Evolutionary conservation across 1,139 yeast species (phyloP), one percentile per base, ranked within the genome.

Genomic region (Yamadazyma conglobata): DNA sequence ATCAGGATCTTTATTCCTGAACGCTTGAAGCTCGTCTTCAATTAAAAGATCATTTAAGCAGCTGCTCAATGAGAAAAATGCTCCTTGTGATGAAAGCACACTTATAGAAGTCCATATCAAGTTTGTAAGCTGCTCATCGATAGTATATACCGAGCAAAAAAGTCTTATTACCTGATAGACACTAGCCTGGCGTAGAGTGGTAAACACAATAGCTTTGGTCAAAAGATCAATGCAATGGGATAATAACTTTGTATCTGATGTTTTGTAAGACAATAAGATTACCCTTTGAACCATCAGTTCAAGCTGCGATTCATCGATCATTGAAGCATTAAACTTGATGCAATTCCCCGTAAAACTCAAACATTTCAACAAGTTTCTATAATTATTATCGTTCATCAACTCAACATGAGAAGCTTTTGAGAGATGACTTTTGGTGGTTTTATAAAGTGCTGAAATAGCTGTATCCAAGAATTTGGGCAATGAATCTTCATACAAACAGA

Each of bases 401-500:
- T 27, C 33, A n/a, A 22, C 22, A 12, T 17, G 28, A 9, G 23
- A 12, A 10, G 31, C 38, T 15, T 31, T 33, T 7, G 26, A 20
- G 8, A 24, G 28, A 26, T 35, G 43, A 9, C 24, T 28, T 23
- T 37, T 41, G 14, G 42, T 37, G 4, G 35, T 13, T 25, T 31
- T 39, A 3, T 46, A 43, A 6, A 52, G 22, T 1, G 41, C 41
- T 11, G 25, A 23, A 11, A 56, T 29, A 8, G 48, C 39, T 4
- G 37, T 28, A 13, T 30, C 27, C 7, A 56, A 27, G 31, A 53
- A 54, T 10, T 35, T 33, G 5, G 70, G 56, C 30, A 81, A 52
- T 19, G 77, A 73, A 15, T 54, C 57, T 30, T 70, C 69, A 22
- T 71, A 69, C 11, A 76, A 63, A 32, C 75, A 68, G 30, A 79